Percentiles rank a stretch among this genome's conserved stretches.
Conservation (phyloP, 768 basidiomycete genomes). For the Rhodotorula kratochvilovae region DNA sequence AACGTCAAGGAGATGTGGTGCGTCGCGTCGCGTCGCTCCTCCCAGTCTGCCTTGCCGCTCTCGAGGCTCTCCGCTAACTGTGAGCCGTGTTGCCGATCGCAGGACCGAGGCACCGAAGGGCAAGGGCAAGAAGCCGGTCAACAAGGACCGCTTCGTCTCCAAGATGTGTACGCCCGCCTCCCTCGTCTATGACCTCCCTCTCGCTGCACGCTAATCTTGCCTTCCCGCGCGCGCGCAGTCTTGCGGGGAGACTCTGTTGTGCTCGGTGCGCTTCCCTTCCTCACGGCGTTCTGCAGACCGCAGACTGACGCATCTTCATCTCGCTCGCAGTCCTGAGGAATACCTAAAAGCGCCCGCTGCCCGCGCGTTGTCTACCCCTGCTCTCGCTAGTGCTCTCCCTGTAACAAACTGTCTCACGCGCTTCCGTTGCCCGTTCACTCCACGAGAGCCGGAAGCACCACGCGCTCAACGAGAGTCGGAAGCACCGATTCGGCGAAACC, state of each 20-base stretch:
- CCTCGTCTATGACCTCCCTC: neutral
- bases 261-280: constrained; percentile 58
- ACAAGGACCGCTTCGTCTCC: constrained; percentile 98
- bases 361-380: neutral
- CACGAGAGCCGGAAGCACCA: too few relatives aligned
- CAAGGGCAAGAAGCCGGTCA: constrained; percentile 96
- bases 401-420: neutral
- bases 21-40: constrained; percentile 41
- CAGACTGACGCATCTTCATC: neutral
- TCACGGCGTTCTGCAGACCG: neutral
- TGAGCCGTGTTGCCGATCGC: neutral
- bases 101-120: constrained; percentile 98
- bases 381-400: neutral
- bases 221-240: constrained; percentile 33
- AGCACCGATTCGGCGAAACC: too few relatives aligned
- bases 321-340: constrained; percentile 33
- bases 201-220: neutral
- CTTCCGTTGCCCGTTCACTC: too few relatives aligned
- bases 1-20: constrained; percentile 85
- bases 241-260: constrained; percentile 93
- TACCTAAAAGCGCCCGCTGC: constrained; percentile 19
- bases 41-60: constrained; percentile 7
- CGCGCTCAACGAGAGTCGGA: too few relatives aligned
- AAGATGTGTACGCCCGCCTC: constrained; percentile 80
- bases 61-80: constrained; percentile 5